A percentile compares a stretch with the other conserved stretches of the same genome.
Conservation (phyloP, 768 basidiomycete genomes). For the Termitomyces sp. region DNA sequence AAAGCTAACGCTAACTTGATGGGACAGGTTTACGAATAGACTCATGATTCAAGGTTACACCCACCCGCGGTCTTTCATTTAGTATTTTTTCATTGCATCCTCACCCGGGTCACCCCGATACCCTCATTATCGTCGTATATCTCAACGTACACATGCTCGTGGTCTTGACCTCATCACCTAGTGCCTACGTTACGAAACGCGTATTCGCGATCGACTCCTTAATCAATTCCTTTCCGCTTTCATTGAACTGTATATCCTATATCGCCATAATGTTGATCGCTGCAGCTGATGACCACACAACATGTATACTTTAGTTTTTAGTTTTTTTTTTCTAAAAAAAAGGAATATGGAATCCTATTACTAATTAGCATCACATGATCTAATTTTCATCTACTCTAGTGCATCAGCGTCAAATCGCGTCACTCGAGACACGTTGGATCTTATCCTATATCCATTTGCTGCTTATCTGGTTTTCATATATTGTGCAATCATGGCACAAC, state of each 20-base stretch:
- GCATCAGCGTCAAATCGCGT: not conserved
- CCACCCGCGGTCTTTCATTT: slow-evolving; percentile 8
- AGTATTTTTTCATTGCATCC: slow-evolving; percentile 9
- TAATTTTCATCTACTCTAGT: not conserved
- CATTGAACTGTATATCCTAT: slow-evolving; percentile 29
- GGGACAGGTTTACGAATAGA: slow-evolving; percentile 11
- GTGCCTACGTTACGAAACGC: slow-evolving; percentile 20
- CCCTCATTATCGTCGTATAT: slow-evolving; percentile 19
- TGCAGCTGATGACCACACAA: slow-evolving; percentile 8
- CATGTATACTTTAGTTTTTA: slow-evolving; percentile 2
- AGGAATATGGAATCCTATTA: too few relatives aligned
- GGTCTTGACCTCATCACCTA: slow-evolving; percentile 7
- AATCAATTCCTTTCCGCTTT: slow-evolving; percentile 10
- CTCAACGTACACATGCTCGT: slow-evolving; percentile 14
- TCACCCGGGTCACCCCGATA: slow-evolving; percentile 12
- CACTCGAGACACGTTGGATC: slow-evolving; percentile 15
- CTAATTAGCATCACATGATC: slow-evolving; percentile 14
- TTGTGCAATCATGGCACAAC: slow-evolving; percentile 20
- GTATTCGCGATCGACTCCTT: slow-evolving; percentile 23
- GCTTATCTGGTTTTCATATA: not conserved
- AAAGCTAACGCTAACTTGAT: not conserved
- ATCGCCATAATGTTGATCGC: slow-evolving; percentile 23
- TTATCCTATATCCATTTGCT: slow-evolving; percentile 13
- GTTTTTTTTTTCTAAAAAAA: not conserved
- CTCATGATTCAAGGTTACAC: slow-evolving; percentile 4